These are phyloP conservation scores for Wallacemonas sp. DNA, from an alignment of 208 protist genomes.

Conservation along the genomic window DNA sequence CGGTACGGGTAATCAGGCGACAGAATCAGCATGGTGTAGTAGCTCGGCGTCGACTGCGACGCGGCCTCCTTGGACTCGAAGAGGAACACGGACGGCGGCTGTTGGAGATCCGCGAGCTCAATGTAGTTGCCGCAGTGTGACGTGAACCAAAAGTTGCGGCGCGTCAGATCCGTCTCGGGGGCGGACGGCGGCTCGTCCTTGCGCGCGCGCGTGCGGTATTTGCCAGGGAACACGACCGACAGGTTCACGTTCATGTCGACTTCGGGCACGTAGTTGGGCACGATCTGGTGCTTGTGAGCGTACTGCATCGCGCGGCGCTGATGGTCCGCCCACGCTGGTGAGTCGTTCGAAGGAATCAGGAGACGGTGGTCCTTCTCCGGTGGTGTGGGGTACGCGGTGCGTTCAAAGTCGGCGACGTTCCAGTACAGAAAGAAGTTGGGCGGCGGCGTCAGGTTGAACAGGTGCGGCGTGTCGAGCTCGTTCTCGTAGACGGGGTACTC, in stretches of 20 bases:
- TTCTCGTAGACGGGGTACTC: conserved; percentile 90
- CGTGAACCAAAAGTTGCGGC: conserved; percentile 91
- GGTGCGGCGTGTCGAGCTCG: conserved; percentile 85
- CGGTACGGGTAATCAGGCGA: conserved; percentile 92
- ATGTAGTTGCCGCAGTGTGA: conserved; percentile 92
- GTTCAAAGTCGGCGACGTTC: conserved; percentile 83
- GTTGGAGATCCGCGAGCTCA: conserved; percentile 83
- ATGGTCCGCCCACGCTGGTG: conserved; percentile 57
- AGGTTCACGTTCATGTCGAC: conserved; percentile 80
- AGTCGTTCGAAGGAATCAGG: conserved; percentile 49
- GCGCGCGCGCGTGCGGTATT: conserved; percentile 55
- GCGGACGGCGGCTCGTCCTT: conserved; percentile 53
- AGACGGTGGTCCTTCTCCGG: conserved; percentile 74
- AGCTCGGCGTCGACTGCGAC: conserved; percentile 4
- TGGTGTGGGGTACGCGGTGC: conserved; percentile 71
- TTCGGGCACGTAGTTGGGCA: conserved; percentile 68
- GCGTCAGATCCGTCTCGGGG: conserved; percentile 50
- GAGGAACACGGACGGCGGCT: conserved; percentile 83
- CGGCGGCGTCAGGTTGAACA: conserved; percentile 86
- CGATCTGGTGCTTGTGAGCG: conserved; percentile 84
- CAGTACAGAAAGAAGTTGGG: conserved; percentile 91
- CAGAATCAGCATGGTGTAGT: conserved; percentile 84
- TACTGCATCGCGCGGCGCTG: conserved; percentile 52
- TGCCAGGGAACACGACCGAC: conserved; percentile 82
- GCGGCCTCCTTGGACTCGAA: conserved; percentile 29